Evolutionary conservation across 2,329 filamentous ascomycete species (phyloP).

Genomic region (Epicoccum nigrum): DNA sequence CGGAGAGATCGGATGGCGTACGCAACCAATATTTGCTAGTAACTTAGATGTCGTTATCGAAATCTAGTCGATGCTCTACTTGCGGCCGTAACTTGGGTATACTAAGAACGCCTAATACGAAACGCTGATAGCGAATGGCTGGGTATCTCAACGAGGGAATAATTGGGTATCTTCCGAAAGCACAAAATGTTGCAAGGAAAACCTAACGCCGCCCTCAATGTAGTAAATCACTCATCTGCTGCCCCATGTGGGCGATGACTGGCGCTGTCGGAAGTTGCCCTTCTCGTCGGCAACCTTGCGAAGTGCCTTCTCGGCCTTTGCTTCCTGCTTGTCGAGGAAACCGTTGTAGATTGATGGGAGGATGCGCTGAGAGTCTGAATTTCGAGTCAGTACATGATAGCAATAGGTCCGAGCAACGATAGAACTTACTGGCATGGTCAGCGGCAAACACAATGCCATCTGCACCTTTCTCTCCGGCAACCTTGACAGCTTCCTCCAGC

Average conservation of each 20-base stretch:
- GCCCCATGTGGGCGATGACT: slow-evolving; percentile 47
- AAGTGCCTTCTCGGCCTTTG: slow-evolving; percentile 42
- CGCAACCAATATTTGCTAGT: slow-evolving; percentile 4
- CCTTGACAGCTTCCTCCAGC: slow-evolving; percentile 72
- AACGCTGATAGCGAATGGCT: slow-evolving; percentile 32
- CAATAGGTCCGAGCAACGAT: not conserved
- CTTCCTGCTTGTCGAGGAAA: slow-evolving; percentile 44
- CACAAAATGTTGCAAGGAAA: slow-evolving; percentile 18
- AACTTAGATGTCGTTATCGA: slow-evolving; percentile 14
- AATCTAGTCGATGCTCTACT: slow-evolving; percentile 7
- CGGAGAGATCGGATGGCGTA: slow-evolving; percentile 3
- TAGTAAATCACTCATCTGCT: slow-evolving; percentile 32
- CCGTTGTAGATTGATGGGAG: slow-evolving; percentile 45
- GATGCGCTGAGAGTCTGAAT: slow-evolving; percentile 42
- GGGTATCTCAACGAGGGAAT: slow-evolving; percentile 39
- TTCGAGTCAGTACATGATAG: slow-evolving; percentile 19
- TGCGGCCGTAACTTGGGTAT: slow-evolving; percentile 7
- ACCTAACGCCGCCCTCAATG: slow-evolving; percentile 17
- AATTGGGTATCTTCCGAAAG: slow-evolving; percentile 33
- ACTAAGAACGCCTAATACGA: slow-evolving; percentile 11
- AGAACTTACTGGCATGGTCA: slow-evolving; percentile 74
- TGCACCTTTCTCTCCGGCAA: slow-evolving; percentile 72
- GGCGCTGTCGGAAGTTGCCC: slow-evolving; percentile 47
- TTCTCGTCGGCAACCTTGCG: slow-evolving; percentile 48
- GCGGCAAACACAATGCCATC: slow-evolving; percentile 74